These are phyloP conservation scores for Heritiera littoralis DNA, from an alignment of 345 rosid genomes.

Conservation along the genomic window DNA sequence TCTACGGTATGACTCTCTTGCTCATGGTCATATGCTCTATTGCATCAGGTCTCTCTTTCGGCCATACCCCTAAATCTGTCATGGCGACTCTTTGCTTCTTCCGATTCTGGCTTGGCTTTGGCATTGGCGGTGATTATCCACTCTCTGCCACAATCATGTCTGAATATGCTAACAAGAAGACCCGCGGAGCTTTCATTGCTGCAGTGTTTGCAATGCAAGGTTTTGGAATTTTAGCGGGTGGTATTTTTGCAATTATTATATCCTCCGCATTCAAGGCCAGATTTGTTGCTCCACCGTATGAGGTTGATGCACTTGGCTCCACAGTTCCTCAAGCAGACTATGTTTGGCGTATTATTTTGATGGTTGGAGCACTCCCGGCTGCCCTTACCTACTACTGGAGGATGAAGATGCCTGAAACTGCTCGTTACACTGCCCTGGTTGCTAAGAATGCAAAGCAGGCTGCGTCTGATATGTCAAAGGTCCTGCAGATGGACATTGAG, in stretches of 20 bases:
- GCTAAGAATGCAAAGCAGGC: conserved; percentile 76
- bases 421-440: conserved; percentile 85
- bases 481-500: conserved; percentile 64
- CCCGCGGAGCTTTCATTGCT: conserved; percentile 84
- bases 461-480: conserved; percentile 80
- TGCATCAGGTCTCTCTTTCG: conserved; percentile 72
- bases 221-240: conserved; percentile 77
- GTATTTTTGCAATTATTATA: conserved; percentile 60
- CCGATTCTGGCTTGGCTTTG: conserved; percentile 85
- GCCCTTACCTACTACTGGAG: conserved; percentile 79
- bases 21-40: conserved; percentile 66
- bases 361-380: conserved; percentile 85
- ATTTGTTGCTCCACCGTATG: conserved; percentile 57
- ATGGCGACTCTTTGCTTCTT: conserved; percentile 76
- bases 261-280: conserved; percentile 50
- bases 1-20: conserved; percentile 77
- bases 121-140: conserved; percentile 84
- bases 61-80: conserved; percentile 43
- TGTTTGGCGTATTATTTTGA: conserved; percentile 76
- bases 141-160: conserved; percentile 88
- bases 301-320: conserved; percentile 44
- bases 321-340: conserved; percentile 74
- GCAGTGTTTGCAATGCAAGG: conserved; percentile 98
- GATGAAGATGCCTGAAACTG: conserved; percentile 89
- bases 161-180: conserved; percentile 82